Evolutionary conservation across 441 rosid genomes (phyloP), one percentile per base, ranked within the genome.

Genomic region (Erodium trifolium): DNA sequence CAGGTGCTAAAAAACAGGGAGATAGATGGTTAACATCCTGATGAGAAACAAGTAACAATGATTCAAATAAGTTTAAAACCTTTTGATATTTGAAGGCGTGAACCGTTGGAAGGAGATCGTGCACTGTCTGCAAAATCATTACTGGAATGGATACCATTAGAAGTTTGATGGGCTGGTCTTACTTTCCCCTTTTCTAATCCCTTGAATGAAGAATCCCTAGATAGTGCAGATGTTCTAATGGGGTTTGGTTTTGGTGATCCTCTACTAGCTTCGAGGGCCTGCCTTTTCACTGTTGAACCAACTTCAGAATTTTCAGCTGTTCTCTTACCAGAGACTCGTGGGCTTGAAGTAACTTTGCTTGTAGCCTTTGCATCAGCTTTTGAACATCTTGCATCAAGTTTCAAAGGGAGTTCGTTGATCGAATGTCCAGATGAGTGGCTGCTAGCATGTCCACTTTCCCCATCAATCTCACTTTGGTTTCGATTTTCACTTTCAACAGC

Each of bases 181-280:
- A 78, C 78, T 81, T 83, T 91, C 68, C 86, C 84, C 84, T 84
- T 88, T 66, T 87, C 95, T 64, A 79, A 74, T 72, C 82, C 81
- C 82, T 88, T 93, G 71, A 83, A 87, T 65, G 97, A 87, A 80
- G 84, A 72, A 75, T 84, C 92, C 51, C 90, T 80, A 60, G 96
- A 86, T 68, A 87, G 73, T 35, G 77, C 73, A 77, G 85, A 72
- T 64, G 73, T 37, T 81, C 76, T 83, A 68, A 80, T 71, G 17
- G 86, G 83, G 74, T 84, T 70, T 57, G 87, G 79, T 70, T 87
- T 86, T 16, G 89, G 83, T 17, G 93, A 82, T 80, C 85, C 92
- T 45, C 78, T 76, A 72, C 81, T 75, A 75, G 76, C 68, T 75
- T 87, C 95, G 77, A 82, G 43, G 27, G 81, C 90, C 78, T 69